These are phyloP conservation scores for Zygoascus biomembranicola DNA, from an alignment of 805 yeast genomes.

Conservation along the genomic window DNA sequence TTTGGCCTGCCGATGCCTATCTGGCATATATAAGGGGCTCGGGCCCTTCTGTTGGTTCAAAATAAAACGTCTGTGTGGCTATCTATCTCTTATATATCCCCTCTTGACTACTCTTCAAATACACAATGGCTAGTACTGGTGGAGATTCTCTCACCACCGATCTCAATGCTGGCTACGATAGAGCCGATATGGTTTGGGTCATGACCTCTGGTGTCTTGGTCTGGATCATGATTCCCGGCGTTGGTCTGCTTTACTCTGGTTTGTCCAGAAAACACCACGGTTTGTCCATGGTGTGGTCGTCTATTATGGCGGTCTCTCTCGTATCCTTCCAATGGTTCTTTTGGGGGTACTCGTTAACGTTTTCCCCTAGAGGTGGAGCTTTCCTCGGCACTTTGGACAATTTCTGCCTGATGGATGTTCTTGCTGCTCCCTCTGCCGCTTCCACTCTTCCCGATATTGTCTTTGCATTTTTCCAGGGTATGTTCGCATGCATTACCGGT, in stretches of 20 bases:
- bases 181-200: conserved; percentile 78
- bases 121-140: conserved; percentile 41
- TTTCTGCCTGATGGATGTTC: conserved; percentile 71
- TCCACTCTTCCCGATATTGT: conserved; percentile 79
- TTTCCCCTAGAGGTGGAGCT: conserved; percentile 58
- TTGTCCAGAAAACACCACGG: conserved; percentile 93
- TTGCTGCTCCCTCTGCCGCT: conserved; percentile 68
- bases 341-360: conserved; percentile 93
- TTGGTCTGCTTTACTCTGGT: conserved; percentile 89
- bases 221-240: conserved; percentile 96
- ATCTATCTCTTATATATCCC: background rate
- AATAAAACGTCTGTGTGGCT: background rate
- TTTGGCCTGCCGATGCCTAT: background rate
- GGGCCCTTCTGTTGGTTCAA: background rate
- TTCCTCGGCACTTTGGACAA: conserved; percentile 77
- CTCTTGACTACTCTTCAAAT: background rate
- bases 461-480: conserved; percentile 88
- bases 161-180: conserved; percentile 60
- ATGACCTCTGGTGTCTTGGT: conserved; percentile 46
- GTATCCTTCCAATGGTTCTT: conserved; percentile 94
- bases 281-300: conserved; percentile 88
- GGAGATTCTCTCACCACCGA: conserved; percentile 71
- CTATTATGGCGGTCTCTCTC: conserved; percentile 78
- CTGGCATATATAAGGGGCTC: background rate
- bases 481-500: conserved; percentile 93